Conservation (phyloP, 345 rosid species). For the Salix arbutifolia region DNA sequence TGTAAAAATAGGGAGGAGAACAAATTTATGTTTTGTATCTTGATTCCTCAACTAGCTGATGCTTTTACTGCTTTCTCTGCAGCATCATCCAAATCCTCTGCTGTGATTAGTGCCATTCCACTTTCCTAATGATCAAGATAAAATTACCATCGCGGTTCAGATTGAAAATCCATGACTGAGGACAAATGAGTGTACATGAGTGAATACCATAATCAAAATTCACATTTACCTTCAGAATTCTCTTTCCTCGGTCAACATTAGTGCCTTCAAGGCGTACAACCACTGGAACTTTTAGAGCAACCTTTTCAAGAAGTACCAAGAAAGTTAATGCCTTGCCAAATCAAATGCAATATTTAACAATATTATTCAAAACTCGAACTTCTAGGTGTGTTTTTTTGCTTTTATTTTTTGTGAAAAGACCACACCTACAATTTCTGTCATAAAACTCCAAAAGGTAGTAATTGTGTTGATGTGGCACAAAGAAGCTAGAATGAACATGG, state of each 20-base stretch:
- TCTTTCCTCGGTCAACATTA: slow-evolving; percentile 72
- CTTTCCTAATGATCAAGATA: slow-evolving; percentile 53
- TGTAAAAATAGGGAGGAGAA: not conserved
- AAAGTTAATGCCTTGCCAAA: not conserved
- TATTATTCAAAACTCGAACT: not conserved
- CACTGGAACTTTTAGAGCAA: slow-evolving; percentile 87
- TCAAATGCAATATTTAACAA: not conserved
- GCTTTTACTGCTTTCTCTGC: slow-evolving; percentile 92
- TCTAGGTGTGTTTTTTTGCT: not conserved
- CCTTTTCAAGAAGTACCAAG: slow-evolving; percentile 35
- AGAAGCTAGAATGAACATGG: not conserved
- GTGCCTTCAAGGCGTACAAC: slow-evolving; percentile 79
- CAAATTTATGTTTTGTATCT: not conserved
- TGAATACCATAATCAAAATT: slow-evolving; percentile 1
- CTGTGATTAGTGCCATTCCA: slow-evolving; percentile 80
- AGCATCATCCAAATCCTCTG: slow-evolving; percentile 96
- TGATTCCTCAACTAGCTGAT: slow-evolving; percentile 5
- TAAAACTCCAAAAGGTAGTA: not conserved
- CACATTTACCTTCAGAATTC: slow-evolving; percentile 70
- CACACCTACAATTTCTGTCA: not conserved
- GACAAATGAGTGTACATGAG: not conserved
- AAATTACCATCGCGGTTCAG: not conserved
- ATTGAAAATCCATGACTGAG: not conserved
- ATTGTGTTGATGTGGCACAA: not conserved
- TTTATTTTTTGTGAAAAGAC: not conserved